phyloP scores from a whole-genome alignment of 1,139 yeast genomes.

The Debaryomyces subglobosus region DNA sequence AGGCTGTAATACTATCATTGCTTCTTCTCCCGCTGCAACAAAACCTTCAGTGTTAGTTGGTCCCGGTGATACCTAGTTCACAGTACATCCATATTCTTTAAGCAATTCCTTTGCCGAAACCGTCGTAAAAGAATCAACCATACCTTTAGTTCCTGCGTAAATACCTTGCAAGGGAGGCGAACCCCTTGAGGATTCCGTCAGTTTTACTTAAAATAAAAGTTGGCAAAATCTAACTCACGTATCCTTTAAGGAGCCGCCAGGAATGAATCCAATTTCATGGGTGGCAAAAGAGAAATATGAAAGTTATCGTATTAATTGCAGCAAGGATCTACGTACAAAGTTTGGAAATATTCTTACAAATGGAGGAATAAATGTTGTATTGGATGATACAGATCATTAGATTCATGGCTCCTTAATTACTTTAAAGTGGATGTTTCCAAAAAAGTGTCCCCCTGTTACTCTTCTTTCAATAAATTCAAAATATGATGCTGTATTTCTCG shows the following conservation, averaged over 20 bases:
- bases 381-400: not conserved
- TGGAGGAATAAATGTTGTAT: not conserved
- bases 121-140: too few relatives aligned
- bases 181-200: too few relatives aligned
- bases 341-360: not conserved
- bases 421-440: not conserved
- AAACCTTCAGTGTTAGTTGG: too few relatives aligned
- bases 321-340: conserved; percentile 1
- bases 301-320: conserved; percentile 3
- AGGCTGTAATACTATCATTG: too few relatives aligned
- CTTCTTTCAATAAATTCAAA: not conserved
- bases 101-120: too few relatives aligned
- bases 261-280: conserved; percentile 7
- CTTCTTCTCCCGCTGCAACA: too few relatives aligned
- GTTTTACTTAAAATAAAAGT: too few relatives aligned
- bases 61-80: too few relatives aligned
- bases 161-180: too few relatives aligned
- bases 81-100: too few relatives aligned
- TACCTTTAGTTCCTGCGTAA: too few relatives aligned
- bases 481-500: not conserved
- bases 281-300: conserved; percentile 5
- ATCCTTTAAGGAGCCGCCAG: conserved; percentile 5
- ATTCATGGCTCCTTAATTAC: not conserved
- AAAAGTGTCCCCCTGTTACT: not conserved
- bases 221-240: not conserved